These are phyloP conservation scores for Chrysosporium queenslandicum DNA, from an alignment of 2,329 filamentous ascomycete species.

Conservation along the genomic window DNA sequence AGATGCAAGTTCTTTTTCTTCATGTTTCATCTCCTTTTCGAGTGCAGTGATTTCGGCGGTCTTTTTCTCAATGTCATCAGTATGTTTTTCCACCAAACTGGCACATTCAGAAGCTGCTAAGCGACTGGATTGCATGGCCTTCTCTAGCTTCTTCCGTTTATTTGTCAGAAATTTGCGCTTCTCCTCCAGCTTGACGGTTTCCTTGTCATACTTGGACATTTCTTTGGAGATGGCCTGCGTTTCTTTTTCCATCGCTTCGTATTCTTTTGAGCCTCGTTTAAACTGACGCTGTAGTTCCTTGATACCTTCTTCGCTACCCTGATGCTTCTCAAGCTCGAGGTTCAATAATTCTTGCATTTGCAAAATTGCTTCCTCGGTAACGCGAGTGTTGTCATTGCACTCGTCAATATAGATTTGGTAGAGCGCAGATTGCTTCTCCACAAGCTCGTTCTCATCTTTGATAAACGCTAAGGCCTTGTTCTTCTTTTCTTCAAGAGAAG, in stretches of 20 bases:
- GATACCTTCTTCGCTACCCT: constrained; percentile 81
- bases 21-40: constrained; percentile 63
- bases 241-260: constrained; percentile 70
- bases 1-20: constrained; percentile 70
- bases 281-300: constrained; percentile 80
- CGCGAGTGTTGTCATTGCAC: constrained; percentile 75
- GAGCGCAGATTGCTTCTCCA: constrained; percentile 76
- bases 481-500: constrained; percentile 88
- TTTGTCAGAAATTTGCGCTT: constrained; percentile 86
- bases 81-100: constrained; percentile 66
- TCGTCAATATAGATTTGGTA: constrained; percentile 89
- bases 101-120: constrained; percentile 64
- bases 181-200: constrained; percentile 93
- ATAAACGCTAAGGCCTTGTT: constrained; percentile 84
- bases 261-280: constrained; percentile 71
- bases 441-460: constrained; percentile 84
- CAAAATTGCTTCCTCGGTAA: constrained; percentile 80
- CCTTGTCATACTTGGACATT: constrained; percentile 87
- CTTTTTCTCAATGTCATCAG: constrained; percentile 66
- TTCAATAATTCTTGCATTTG: constrained; percentile 84
- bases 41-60: constrained; percentile 63
- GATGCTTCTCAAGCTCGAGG: constrained; percentile 79
- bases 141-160: constrained; percentile 93
- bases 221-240: constrained; percentile 73
- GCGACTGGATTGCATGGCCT: constrained; percentile 67